phyloP scores from a whole-genome alignment of 805 yeast species.

The Yarrowia bubula region DNA sequence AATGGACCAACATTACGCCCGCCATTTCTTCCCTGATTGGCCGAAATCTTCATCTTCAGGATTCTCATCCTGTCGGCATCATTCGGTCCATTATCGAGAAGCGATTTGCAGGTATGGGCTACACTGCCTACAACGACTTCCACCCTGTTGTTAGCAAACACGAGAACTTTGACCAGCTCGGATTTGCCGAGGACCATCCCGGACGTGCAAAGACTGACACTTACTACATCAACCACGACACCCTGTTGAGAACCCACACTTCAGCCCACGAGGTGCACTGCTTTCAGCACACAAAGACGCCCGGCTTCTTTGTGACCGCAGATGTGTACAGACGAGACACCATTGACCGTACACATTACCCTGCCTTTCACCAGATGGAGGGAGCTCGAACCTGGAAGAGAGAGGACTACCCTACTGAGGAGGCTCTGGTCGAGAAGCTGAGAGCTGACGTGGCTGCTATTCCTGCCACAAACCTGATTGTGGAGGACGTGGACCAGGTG shows the following conservation, averaged over 20 bases:
- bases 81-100: slow-evolving; percentile 69
- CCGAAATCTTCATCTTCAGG: slow-evolving; percentile 68
- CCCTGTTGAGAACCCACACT: slow-evolving; percentile 85
- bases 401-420: slow-evolving; percentile 38
- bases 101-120: slow-evolving; percentile 61
- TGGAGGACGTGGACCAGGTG: slow-evolving; percentile 68
- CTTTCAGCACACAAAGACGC: slow-evolving; percentile 60
- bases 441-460: slow-evolving; percentile 60
- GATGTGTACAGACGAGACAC: slow-evolving; percentile 96
- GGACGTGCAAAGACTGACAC: slow-evolving; percentile 93
- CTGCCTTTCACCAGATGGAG: slow-evolving; percentile 97
- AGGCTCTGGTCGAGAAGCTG: slow-evolving; percentile 46
- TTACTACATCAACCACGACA: slow-evolving; percentile 73
- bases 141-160: slow-evolving; percentile 76
- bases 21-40: slow-evolving; percentile 66
- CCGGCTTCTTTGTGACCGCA: slow-evolving; percentile 90
- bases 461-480: slow-evolving; percentile 65
- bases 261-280: slow-evolving; percentile 95
- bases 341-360: slow-evolving; percentile 93
- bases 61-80: slow-evolving; percentile 87
- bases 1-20: slow-evolving; percentile 82
- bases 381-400: slow-evolving; percentile 87
- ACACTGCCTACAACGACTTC: slow-evolving; percentile 73
- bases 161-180: slow-evolving; percentile 88
- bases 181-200: slow-evolving; percentile 88